Evolutionary conservation across 345 rosid species (phyloP).

Genomic region (Punica granatum): DNA sequence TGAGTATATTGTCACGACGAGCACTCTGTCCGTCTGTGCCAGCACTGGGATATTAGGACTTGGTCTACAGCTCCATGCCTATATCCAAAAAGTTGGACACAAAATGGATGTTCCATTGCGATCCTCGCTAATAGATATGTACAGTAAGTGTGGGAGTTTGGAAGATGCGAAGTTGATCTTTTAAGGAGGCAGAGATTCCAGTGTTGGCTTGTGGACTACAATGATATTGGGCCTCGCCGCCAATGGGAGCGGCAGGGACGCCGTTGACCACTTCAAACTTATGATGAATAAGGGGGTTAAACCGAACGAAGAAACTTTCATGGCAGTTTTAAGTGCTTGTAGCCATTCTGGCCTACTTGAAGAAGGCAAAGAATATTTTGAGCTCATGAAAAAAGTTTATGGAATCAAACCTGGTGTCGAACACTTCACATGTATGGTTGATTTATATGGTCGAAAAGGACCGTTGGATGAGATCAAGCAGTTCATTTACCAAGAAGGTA

Average conservation of each 20-base stretch:
- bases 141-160: no score
- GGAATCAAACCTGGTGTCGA: conserved; percentile 35
- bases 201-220: conserved; percentile 41
- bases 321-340: conserved; percentile 48
- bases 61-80: conserved; percentile 42
- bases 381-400: no score
- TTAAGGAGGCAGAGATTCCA: conserved; percentile 15
- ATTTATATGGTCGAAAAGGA: conserved; percentile 49
- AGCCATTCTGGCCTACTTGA: conserved; percentile 40
- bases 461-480: no score
- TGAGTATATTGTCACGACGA: conserved; percentile 37
- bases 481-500: conserved; percentile 30
- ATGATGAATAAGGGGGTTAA: conserved; percentile 27
- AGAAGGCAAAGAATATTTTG: conserved; percentile 37
- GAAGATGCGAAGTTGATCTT: conserved; percentile 34
- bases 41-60: conserved; percentile 24
- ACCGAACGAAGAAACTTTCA: conserved; percentile 43
- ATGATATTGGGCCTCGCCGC: conserved; percentile 41
- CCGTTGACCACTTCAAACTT: conserved; percentile 21
- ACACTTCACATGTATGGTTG: conserved; percentile 52
- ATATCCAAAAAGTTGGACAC: conserved; percentile 37
- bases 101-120: conserved; percentile 31
- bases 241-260: conserved; percentile 40
- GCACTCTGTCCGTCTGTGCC: conserved; percentile 43
- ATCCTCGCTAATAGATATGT: conserved; percentile 47